Evolutionary conservation across 228 moss, liverwort and hornwort species (phyloP).

Genomic region (Sphagnum magellanicum): DNA sequence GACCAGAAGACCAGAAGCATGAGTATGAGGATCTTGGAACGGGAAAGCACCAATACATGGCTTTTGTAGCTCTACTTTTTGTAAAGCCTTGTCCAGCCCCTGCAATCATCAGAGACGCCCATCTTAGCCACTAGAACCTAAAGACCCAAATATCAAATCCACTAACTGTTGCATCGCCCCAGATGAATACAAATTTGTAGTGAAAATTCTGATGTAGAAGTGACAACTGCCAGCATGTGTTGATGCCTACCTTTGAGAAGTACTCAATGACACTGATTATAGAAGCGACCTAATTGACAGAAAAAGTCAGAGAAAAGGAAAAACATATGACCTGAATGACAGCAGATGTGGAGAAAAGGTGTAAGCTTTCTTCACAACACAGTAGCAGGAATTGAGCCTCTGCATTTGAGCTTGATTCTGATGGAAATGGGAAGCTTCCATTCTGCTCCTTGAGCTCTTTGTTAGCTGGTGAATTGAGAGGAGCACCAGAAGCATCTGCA

Average conservation of each 20-base stretch:
- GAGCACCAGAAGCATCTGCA: constrained; percentile 16
- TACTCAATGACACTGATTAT: constrained; percentile 5
- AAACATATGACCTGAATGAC: constrained; percentile 31
- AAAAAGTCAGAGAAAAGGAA: not conserved
- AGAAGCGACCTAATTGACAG: not conserved
- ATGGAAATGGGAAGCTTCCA: constrained; percentile 14
- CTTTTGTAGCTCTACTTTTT: constrained; percentile 59
- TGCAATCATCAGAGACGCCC: constrained; percentile 9
- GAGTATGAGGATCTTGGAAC: constrained; percentile 37
- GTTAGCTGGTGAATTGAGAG: constrained; percentile 17
- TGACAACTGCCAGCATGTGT: too few relatives aligned
- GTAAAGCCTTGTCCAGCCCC: constrained; percentile 39
- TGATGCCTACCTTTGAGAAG: too few relatives aligned
- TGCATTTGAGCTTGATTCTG: constrained; percentile 12
- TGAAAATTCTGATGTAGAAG: too few relatives aligned
- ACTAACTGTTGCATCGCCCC: too few relatives aligned
- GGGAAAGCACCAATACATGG: constrained; percentile 71
- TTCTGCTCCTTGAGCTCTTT: constrained; percentile 19
- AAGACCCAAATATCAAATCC: too few relatives aligned
- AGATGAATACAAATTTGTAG: too few relatives aligned
- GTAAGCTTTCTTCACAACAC: constrained; percentile 68
- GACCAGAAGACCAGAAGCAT: constrained; percentile 47
- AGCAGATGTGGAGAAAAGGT: constrained; percentile 48
- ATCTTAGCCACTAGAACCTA: too few relatives aligned
- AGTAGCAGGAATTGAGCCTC: constrained; percentile 53